Base-by-base conservation (phyloP, 192 early-diverging fungal genomes). In the Umbelopsis ramanniana region DNA sequence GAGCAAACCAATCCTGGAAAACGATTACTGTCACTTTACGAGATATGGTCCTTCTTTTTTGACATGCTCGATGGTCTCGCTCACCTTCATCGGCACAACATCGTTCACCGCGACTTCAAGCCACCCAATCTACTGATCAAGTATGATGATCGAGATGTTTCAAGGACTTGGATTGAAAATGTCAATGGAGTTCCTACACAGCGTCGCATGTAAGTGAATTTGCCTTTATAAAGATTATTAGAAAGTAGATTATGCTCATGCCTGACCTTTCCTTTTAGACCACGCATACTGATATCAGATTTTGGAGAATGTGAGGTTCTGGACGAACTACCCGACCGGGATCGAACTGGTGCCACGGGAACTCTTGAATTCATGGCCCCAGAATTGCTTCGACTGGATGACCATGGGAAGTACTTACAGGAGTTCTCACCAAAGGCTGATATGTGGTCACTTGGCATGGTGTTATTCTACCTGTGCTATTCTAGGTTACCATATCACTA, bases 241-340 rank as follows among this genome's bases (percentile, higher is more conserved):
- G 17, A n/a, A 50, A 50, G 46, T 26, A n/a, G 48, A 60, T n/a
- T n/a, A n/a, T 48, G 21, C 54, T 46, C 12, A 19, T 54, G 24
- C 47, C 57, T 43, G 6, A 43, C 6, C 46, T 47, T 22, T 38
- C 82, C 83, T 66, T 75, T 50, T 29, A 88, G 86, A 22, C 96
- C 96, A 2, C 84, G 91, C 15, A 83, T 98, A 6, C 79, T 98
- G 69, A 90, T 98, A 52, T 95, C 95, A 0, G 97, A 98, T 83
- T 98, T 98, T 87, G 97, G 97, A 71, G 97, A 98, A 74, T 98
- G 97, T 82, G 97, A 97, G 78, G 83, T 95, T 21, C 67, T 95
- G 38, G 89, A 89, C 35, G 90, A 92, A 15, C 45, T 83, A 3
- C 84, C 91, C 14, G 84, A 90, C n/a, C 37, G 57, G 21, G 73